A percentile compares a stretch with the other conserved stretches of the same genome.
phyloP scores from a whole-genome alignment of 305 asterid species.

The Solanum hybrid region DNA sequence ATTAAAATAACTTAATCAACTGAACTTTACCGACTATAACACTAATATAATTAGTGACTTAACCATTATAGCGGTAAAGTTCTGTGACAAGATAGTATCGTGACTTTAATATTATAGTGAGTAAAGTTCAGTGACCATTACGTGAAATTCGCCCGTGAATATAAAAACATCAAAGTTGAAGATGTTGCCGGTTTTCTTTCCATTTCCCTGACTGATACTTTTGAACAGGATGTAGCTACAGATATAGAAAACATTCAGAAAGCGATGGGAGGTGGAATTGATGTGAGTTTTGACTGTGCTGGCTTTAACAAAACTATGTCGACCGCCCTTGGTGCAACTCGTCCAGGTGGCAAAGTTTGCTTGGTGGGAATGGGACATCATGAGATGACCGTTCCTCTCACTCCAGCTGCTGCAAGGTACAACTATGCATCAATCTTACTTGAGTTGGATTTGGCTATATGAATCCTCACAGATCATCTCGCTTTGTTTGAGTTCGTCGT shows the following conservation, averaged over 20 bases:
- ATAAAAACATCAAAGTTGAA: background rate
- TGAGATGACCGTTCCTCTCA: conserved; percentile 75
- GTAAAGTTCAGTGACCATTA: background rate
- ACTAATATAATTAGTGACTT: background rate
- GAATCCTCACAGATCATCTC: background rate
- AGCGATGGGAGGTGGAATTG: conserved; percentile 55
- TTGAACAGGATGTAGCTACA: conserved; percentile 42
- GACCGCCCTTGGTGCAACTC: conserved; percentile 65
- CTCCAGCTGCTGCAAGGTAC: conserved; percentile 80
- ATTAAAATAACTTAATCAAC: background rate
- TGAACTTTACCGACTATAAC: background rate
- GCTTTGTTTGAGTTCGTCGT: background rate
- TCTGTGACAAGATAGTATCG: background rate
- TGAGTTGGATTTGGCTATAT: background rate
- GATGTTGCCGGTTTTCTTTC: background rate
- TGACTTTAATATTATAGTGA: background rate
- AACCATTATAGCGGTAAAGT: background rate
- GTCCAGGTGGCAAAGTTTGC: conserved; percentile 74
- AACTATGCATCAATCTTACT: background rate
- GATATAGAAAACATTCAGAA: conserved; percentile 55
- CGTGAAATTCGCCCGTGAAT: background rate
- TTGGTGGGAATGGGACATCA: conserved; percentile 86
- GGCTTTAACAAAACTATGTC: conserved; percentile 80
- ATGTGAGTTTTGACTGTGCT: conserved; percentile 67
- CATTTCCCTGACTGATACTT: background rate